Percentiles rank a stretch among this genome's conserved stretches.
These are phyloP conservation scores for Aspergillus panamensis DNA, from an alignment of 495 filamentous ascomycete genomes.

Conservation along the genomic window DNA sequence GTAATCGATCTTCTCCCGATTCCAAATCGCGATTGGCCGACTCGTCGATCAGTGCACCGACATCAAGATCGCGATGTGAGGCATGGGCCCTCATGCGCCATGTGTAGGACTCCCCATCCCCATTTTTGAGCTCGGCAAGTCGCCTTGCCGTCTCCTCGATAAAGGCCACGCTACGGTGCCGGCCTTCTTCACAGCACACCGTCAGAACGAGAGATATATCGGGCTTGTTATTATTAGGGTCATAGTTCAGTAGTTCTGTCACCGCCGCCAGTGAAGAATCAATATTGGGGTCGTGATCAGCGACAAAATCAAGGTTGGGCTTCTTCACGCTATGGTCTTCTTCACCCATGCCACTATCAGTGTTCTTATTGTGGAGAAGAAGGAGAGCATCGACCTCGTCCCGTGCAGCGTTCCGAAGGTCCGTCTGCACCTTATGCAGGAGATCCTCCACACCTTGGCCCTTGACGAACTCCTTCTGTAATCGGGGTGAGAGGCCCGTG, in stretches of 20 bases:
- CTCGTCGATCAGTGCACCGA: background rate
- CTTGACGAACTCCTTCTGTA: background rate
- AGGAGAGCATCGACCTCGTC: background rate
- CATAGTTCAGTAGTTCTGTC: background rate
- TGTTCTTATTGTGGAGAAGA: background rate
- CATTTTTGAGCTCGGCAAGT: background rate
- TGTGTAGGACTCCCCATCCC: constrained; percentile 1
- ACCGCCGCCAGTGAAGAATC: background rate
- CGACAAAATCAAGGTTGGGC: background rate
- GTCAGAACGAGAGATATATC: background rate
- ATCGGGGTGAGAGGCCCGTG: background rate
- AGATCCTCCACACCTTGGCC: background rate
- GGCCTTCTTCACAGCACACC: background rate
- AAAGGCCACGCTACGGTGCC: background rate
- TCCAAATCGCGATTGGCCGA: background rate
- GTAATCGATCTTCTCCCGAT: background rate
- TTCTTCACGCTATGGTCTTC: background rate
- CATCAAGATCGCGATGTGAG: background rate
- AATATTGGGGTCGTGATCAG: background rate
- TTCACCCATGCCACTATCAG: background rate
- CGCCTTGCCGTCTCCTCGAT: background rate
- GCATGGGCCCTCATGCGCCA: background rate
- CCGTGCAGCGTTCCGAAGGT: background rate
- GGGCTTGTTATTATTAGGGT: background rate
- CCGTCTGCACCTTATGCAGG: background rate